Conservation (phyloP, 139 green algal species). For the Chlorella ohadii region DNA sequence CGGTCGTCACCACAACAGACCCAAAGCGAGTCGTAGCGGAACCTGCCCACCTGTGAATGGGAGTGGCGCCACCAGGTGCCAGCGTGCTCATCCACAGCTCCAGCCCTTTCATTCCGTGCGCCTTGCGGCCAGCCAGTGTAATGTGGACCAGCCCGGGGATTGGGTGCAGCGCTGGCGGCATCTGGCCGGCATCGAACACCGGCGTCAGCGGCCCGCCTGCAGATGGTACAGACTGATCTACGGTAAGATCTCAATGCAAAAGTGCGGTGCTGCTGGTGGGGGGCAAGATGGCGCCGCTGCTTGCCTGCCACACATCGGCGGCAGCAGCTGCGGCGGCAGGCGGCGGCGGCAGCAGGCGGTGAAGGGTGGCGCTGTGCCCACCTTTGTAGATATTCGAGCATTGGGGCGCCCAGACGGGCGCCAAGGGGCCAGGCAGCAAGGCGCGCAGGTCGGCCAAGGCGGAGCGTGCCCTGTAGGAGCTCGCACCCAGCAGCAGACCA, state of each 20-base stretch:
- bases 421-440: too few relatives aligned
- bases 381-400: background rate
- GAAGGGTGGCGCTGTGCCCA: background rate
- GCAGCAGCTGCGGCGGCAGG: background rate
- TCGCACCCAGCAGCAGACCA: too few relatives aligned
- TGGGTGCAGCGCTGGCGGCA: background rate
- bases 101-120: background rate
- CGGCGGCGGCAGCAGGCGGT: background rate
- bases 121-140: background rate
- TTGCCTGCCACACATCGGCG: background rate
- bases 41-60: background rate
- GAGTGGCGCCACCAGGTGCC: background rate
- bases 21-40: too few relatives aligned
- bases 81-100: slow-evolving; percentile 6
- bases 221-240: background rate
- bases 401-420: too few relatives aligned
- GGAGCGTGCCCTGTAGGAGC: too few relatives aligned
- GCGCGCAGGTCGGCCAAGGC: too few relatives aligned
- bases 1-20: too few relatives aligned
- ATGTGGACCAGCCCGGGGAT: background rate
- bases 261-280: background rate
- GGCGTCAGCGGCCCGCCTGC: background rate
- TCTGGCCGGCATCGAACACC: background rate
- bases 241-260: too few relatives aligned
- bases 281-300: background rate